Base-by-base conservation (phyloP, 2,329 filamentous ascomycete genomes). In the Dichotomopilus funicola region DNA sequence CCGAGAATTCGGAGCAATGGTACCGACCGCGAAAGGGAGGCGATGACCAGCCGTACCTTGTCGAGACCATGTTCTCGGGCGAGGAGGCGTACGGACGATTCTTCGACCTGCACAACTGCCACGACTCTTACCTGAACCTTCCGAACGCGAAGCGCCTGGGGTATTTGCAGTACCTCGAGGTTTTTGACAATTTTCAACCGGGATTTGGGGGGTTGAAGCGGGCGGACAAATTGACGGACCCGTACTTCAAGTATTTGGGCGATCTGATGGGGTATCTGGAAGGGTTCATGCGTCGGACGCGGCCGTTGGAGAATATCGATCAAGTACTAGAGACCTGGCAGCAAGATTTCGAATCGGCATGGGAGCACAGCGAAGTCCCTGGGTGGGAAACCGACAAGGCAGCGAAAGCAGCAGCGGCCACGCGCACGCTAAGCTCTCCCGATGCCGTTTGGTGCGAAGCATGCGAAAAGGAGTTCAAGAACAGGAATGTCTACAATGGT, bases 401-500 rank as follows among this genome's bases (percentile, higher is more conserved):
- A 6, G 61, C 73, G 19, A 70, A 73, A 27, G 40, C 72, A 12
- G 72, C 72, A 40, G 74, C 72, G 0, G 59, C 73, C 1, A 63
- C 71, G 0, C 65, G 54, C 49, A 61, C 64, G 34, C 48, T 72
- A 2, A 73, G 70, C 54, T 66, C 67, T 66, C 77, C 65, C 0
- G 86, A 90, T 51, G 89, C 87, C 0, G 80, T 91, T 12, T 97
- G 89, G 88, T 99, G 94, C 66, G 79, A 86, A 5, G 91, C 91
- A 60, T 99, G 94, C 69, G 87, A 94, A 67, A 96, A 91, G 72
- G 89, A 92, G 57, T 99, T 97, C 74, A 91, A 89, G 66, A 97
- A 96, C 66, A 85, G 94, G 62, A 96, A 96, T 59, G 90, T 96
- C 48, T 96, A 95, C 76, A 91, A 91, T 65, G 85, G 83, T 40